Evolutionary conservation across 345 rosid species (phyloP), one percentile per base, ranked within the genome.

Genomic region (Salix purpurea): DNA sequence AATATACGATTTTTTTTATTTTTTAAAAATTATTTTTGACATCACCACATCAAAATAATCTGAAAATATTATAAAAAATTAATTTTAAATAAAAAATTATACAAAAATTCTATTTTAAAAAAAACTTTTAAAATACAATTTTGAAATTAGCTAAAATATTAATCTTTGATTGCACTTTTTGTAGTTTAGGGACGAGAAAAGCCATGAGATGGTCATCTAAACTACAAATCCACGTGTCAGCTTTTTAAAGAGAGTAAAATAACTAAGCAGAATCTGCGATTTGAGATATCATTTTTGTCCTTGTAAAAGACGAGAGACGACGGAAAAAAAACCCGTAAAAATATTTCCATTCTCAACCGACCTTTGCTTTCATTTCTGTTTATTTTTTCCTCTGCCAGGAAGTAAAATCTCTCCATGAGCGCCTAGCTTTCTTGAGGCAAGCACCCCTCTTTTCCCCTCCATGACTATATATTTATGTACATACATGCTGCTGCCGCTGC

Each of bases 391-490:
- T 46, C 52, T 54, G 32, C 23, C 70, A 37, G 10, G 24, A 21
- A 67, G 39, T 37, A 26, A 48, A 44, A 65, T 54, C 76, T 61
- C 11, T 81, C 83, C 84, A 80, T 84, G 84, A 82, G 77, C 75
- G 46, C 62, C 72, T 74, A 80, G 80, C 80, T 80, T 73, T 74
- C 68, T 69, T 72, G 60, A 76, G 62, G 72, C 76, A 82, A 84
- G 83, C 78, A 65, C 44, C 26, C 39, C 42, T 58, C 65, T n/a
- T 7, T 34, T 24, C 34, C 7, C 15, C 23, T 52, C 23, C 23
- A 1, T 37, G 1, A 24, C 16, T 30, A 6, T 44, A 1, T 24
- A 16, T 50, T 9, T 36, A 42, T 70, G 32, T 46, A 15, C 28
- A n/a, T n/a, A 56, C 26, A 56, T 50, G 21, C 5, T 50, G 62